phyloP scores from a whole-genome alignment of 1,284 basidiomycete genomes.

The Microbotryum intermedium region DNA sequence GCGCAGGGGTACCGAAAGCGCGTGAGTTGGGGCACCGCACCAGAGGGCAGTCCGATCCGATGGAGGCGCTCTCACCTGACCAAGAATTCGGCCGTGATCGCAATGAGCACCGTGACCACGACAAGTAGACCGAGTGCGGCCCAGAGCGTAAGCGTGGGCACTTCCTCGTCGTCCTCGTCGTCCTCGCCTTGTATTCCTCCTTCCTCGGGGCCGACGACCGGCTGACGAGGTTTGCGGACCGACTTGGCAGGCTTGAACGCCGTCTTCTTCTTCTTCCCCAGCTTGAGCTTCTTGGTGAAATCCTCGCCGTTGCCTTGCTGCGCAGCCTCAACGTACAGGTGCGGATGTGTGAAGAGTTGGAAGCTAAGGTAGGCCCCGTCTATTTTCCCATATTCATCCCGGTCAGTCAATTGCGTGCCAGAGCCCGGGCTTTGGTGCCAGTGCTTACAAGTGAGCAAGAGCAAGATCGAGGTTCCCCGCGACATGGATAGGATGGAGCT shows the following conservation, averaged over 20 bases:
- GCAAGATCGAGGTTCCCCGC: slow-evolving; percentile 70
- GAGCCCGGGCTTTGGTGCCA: too few relatives aligned
- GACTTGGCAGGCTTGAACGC: slow-evolving; percentile 29
- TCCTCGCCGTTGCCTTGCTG: slow-evolving; percentile 2
- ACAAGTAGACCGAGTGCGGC: slow-evolving; percentile 52
- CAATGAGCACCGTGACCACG: slow-evolving; percentile 58
- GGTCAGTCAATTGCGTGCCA: background rate
- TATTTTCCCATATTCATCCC: slow-evolving; percentile 45
- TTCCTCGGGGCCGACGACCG: slow-evolving; percentile 22
- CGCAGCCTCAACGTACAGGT: slow-evolving; percentile 55
- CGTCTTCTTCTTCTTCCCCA: slow-evolving; percentile 5
- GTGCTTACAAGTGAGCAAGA: slow-evolving; percentile 50
- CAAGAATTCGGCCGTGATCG: slow-evolving; percentile 45
- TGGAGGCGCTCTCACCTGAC: background rate
- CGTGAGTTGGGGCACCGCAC: background rate
- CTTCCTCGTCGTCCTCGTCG: slow-evolving; percentile 45
- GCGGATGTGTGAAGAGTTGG: slow-evolving; percentile 75
- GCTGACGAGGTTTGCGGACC: slow-evolving; percentile 12
- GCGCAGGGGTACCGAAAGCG: slow-evolving; percentile 23
- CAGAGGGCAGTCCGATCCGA: too few relatives aligned
- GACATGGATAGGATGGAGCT: slow-evolving; percentile 59
- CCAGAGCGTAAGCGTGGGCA: slow-evolving; percentile 50
- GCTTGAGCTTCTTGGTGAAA: slow-evolving; percentile 15
- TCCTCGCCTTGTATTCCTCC: slow-evolving; percentile 38
- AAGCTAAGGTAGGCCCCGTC: slow-evolving; percentile 58